Conservation (phyloP, 176 grass and related monocot genomes). For the Musa acuminata region DNA sequence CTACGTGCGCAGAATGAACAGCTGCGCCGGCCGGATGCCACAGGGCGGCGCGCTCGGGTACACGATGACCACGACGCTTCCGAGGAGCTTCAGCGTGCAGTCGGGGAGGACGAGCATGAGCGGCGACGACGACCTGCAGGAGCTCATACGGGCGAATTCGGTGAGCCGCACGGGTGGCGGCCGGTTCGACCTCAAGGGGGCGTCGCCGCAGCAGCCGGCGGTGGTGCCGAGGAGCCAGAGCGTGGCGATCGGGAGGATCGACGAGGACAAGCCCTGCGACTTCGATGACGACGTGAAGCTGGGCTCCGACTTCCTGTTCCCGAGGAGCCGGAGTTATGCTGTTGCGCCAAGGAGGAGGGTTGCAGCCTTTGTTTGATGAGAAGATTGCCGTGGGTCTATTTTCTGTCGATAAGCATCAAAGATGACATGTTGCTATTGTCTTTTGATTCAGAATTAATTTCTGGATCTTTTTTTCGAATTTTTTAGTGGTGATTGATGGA, state of each 20-base stretch:
- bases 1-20: constrained; percentile 51
- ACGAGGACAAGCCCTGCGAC: constrained; percentile 30
- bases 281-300: not conserved
- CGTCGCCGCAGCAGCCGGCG: not conserved
- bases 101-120: not conserved
- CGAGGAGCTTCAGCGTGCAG: not conserved
- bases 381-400: too few species aligned
- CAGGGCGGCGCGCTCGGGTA: not conserved
- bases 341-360: not conserved
- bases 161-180: not conserved
- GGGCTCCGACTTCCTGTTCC: not conserved
- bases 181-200: too few species aligned
- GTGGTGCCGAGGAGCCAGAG: constrained; percentile 25
- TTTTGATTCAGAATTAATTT: too few species aligned
- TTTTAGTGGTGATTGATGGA: too few species aligned
- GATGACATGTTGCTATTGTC: too few species aligned
- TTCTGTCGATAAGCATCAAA: too few species aligned
- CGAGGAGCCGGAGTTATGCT: constrained; percentile 6
- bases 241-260: constrained; percentile 32
- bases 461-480: too few species aligned
- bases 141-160: constrained; percentile 24
- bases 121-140: constrained; percentile 26
- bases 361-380: not conserved
- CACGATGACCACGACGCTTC: not conserved
- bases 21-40: constrained; percentile 19